Evolutionary conservation across 306 rosid genomes (phyloP).

Genomic region (Acacia confusa): DNA sequence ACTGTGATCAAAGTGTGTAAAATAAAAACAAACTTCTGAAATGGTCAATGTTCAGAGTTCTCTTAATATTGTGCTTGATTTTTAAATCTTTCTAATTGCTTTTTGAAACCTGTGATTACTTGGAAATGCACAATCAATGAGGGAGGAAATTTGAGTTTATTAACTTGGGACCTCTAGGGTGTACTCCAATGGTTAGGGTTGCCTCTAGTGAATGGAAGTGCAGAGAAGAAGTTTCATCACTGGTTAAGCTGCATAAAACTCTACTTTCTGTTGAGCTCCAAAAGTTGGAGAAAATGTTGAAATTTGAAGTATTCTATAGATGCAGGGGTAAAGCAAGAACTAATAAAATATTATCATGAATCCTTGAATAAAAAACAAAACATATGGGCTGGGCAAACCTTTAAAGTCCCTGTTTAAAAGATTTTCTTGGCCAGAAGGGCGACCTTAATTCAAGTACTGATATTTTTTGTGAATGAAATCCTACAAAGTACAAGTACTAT

Average conservation of each 20-base stretch:
- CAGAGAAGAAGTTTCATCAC: neutral
- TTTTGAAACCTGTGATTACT: neutral
- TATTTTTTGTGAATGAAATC: too few relatives aligned
- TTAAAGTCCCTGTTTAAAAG: too few relatives aligned
- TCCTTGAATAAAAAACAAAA: too few relatives aligned
- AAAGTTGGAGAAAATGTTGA: constrained; percentile 31
- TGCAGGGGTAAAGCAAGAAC: too few relatives aligned
- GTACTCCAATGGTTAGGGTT: too few relatives aligned
- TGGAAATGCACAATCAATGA: constrained; percentile 46
- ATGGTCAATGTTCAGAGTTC: neutral
- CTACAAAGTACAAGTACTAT: too few relatives aligned
- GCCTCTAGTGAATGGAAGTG: constrained; percentile 1
- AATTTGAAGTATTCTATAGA: neutral
- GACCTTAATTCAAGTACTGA: too few relatives aligned
- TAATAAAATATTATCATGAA: too few relatives aligned
- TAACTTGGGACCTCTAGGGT: neutral
- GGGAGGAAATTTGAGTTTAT: constrained; percentile 55
- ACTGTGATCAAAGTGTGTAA: constrained; percentile 53
- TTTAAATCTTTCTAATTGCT: neutral
- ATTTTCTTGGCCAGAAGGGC: too few relatives aligned
- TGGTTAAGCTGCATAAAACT: constrained; percentile 36
- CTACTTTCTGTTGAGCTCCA: constrained; percentile 34
- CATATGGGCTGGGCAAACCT: too few relatives aligned
- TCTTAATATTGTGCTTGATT: neutral
- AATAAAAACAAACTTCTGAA: neutral